These are phyloP conservation scores for Vanilla planifolia DNA, from an alignment of 106 monocot species.

Conservation along the genomic window DNA sequence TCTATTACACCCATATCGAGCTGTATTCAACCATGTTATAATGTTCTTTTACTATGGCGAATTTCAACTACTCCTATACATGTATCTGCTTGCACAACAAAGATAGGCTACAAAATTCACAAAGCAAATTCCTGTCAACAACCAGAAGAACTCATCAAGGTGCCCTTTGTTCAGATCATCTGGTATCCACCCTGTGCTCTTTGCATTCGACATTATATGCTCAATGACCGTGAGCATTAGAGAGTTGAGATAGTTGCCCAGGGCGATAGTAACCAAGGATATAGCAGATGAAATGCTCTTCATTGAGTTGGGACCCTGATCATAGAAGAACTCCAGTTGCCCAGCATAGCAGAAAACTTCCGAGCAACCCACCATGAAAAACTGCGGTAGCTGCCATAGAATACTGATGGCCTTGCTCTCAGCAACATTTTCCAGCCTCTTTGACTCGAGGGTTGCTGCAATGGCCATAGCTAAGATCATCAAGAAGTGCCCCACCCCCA, in stretches of 20 bases:
- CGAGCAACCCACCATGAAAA: slow-evolving; percentile 25
- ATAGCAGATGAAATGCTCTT: slow-evolving; percentile 38
- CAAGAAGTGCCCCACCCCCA: slow-evolving; percentile 26
- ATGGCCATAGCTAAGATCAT: slow-evolving; percentile 18
- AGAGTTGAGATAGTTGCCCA: slow-evolving; percentile 46
- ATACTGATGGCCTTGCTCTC: not conserved
- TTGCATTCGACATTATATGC: slow-evolving; percentile 10
- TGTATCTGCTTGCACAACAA: slow-evolving; percentile 8
- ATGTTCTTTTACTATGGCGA: no score
- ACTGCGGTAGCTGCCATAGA: slow-evolving; percentile 46
- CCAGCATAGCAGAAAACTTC: slow-evolving; percentile 37
- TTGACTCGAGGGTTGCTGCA: slow-evolving; percentile 33
- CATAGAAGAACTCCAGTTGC: slow-evolving; percentile 62
- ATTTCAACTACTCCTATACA: no score
- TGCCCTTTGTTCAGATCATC: slow-evolving; percentile 49
- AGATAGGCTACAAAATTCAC: slow-evolving; percentile 26
- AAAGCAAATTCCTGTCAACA: slow-evolving; percentile 8
- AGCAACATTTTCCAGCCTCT: slow-evolving; percentile 13
- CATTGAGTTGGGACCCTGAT: slow-evolving; percentile 40
- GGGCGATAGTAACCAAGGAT: slow-evolving; percentile 24
- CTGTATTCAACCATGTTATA: no score
- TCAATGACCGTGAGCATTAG: slow-evolving; percentile 22
- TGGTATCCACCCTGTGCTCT: slow-evolving; percentile 32
- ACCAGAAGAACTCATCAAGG: slow-evolving; percentile 40
- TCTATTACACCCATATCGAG: no score